Evolutionary conservation across 1,139 yeast genomes (phyloP), one percentile per base, ranked within the genome.

Genomic region (Blastobotrys arbuscula): DNA sequence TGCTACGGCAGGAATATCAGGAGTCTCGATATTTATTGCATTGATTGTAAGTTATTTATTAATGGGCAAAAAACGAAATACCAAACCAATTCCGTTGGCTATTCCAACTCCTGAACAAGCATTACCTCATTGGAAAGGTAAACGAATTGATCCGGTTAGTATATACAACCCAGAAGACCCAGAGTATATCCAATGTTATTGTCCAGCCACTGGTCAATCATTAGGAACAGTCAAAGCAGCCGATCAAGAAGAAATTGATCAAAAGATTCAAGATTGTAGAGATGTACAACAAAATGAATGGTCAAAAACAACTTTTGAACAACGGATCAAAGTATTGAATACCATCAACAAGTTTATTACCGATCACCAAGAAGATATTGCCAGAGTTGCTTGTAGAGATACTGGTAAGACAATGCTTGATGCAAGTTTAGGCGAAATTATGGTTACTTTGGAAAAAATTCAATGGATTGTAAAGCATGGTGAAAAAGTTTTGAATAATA

Each of bases 381-480:
- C 96, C 3, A 74, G 95, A 45, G 84, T 92, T 8, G 97, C 97
- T 0, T 92, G 97, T 66, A 76, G 97, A 58, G 98, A 92, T 63
- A 84, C 96, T 26, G 98, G 98, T 33, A 92, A 92, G 65, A 90
- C 98, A 2, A 82, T 85, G 81, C 73, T 92, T 41, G 97, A 92
- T 70, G 97, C 98, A 2, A 83, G 92, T 50, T 82, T 92, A 84
- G 98, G 98, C 41, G 98, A 92, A 55, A 68, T 71, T 48, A 77
- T 92, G 79, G 97, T 89, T 10, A 90, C 97, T 0, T 73, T 90
- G 56, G 98, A 92, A 64, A 92, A 92, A 66, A 70, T 90, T 59
- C 82, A 83, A 57, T 92, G 98, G 98, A 82, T 85, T 44, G 74
- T 87, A 46, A 77, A 82, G 55, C 81, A 92, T 63, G 97, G 97